A percentile compares a stretch with the other conserved stretches of the same genome.
These are phyloP conservation scores for Anisodus acutangulus DNA, from an alignment of 257 asterid species.

Conservation along the genomic window DNA sequence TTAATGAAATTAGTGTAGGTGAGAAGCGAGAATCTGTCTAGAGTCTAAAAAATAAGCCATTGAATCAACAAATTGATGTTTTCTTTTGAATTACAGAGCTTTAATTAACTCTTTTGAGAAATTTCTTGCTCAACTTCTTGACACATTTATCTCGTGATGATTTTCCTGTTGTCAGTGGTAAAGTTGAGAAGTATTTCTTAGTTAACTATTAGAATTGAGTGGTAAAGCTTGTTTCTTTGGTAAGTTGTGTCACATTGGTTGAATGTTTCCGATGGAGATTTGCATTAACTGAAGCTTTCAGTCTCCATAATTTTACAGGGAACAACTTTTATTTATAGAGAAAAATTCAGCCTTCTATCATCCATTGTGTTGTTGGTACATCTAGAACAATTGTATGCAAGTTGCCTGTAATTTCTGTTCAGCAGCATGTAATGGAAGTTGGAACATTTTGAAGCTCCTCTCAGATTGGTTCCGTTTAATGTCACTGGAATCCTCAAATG, in stretches of 20 bases:
- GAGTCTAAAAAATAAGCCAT: no score
- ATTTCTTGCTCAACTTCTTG: background rate
- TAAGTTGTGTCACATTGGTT: background rate
- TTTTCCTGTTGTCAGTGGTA: background rate
- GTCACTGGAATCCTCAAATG: background rate
- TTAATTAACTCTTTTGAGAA: background rate
- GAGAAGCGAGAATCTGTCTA: no score
- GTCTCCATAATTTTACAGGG: background rate
- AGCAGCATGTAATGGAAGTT: background rate
- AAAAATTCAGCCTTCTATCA: background rate
- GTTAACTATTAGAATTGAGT: background rate
- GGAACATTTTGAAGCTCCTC: background rate
- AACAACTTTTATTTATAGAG: no score
- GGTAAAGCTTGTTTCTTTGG: background rate
- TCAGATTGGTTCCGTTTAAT: background rate
- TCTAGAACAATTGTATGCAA: background rate
- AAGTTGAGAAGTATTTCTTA: background rate
- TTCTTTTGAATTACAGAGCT: background rate
- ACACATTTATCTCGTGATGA: background rate
- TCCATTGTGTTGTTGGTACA: background rate
- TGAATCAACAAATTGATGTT: background rate
- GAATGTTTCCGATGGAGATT: background rate
- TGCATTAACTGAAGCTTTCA: background rate
- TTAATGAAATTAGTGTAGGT: background rate
- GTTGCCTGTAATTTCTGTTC: background rate